A percentile compares a stretch with the other conserved stretches of the same genome.
These are phyloP conservation scores for Claviceps digitariae DNA, from an alignment of 2,329 filamentous ascomycete genomes.

Conservation along the genomic window DNA sequence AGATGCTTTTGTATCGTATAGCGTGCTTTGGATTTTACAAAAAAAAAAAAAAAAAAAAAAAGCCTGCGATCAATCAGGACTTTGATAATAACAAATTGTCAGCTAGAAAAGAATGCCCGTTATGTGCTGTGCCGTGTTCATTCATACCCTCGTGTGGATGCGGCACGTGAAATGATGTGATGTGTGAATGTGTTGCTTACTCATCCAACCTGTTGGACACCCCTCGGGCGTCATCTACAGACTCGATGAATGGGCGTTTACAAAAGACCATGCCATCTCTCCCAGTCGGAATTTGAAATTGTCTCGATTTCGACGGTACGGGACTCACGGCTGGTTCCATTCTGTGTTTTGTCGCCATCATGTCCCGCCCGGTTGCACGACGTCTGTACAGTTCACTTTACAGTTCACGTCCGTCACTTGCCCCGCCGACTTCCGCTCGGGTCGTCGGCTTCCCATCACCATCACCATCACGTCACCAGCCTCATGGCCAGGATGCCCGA, in stretches of 20 bases:
- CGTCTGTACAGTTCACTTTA: slow-evolving; percentile 4
- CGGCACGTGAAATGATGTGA: slow-evolving; percentile 16
- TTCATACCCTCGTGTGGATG: too few relatives aligned
- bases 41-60: too few relatives aligned
- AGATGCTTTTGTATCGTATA: too few relatives aligned
- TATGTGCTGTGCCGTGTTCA: too few relatives aligned
- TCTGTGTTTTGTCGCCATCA: neutral
- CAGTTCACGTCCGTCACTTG: neutral
- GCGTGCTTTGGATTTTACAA: too few relatives aligned
- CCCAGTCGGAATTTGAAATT: too few relatives aligned
- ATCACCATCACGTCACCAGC: neutral
- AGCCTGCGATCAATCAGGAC: too few relatives aligned
- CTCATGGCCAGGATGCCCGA: neutral
- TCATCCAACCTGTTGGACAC: neutral
- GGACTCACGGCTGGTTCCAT: neutral
- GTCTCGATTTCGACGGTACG: neutral
- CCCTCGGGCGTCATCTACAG: neutral
- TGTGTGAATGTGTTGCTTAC: slow-evolving; percentile 6
- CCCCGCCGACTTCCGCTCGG: slow-evolving; percentile 1
- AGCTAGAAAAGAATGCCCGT: too few relatives aligned
- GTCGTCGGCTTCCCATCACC: neutral
- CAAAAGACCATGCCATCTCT: neutral
- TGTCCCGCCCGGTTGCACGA: slow-evolving; percentile 8
- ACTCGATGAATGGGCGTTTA: neutral
- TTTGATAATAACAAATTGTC: too few relatives aligned